Evolutionary conservation across 2,329 filamentous ascomycete species (phyloP), one percentile per base, ranked within the genome.

Genomic region (Tolypocladium paradoxum): DNA sequence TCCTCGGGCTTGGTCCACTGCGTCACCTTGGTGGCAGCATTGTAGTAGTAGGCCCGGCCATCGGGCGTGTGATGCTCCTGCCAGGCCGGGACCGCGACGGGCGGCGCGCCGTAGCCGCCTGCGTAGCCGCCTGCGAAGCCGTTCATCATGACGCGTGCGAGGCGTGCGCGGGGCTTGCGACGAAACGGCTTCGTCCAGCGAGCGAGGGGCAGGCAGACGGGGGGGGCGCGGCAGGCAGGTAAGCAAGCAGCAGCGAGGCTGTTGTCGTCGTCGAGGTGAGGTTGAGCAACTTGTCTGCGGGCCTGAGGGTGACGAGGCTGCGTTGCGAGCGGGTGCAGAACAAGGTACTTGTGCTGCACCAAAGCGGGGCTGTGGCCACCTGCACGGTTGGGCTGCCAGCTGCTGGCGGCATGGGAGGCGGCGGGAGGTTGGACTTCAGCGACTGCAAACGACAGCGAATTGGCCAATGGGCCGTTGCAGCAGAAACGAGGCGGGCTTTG

Each of bases 1-100:
- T 95, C 93, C 65, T 87, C 81, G 4, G 93, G 95, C 73, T 96
- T 97, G 40, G 84, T 85, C 93, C 93, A 99, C 79, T 91, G 87
- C 34, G 93, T 97, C 57, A 79, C 82, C 67, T 95, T 95, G 18
- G 90, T 96, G 56, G 82, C 73, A 14, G 83, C 73, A 68, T 99
- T 95, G 76, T 91, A 95, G 69, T 95, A 99, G 70, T 99, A 99
- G 48, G 83, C 77, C 60, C 88, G 83, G 58, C 91, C 92, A 64
- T 96, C 90, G 3, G 84, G 74, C 60, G 86, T 88, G 61, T 84
- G 85, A 61, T 88, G 85, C 69, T 93, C 88, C 69, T 88, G 84
- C 91, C 91, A 96, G 45, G 80, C 67, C 53, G 76, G 70, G 51
- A 78, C 74, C 4, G 48, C 14, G 4, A n/a, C 22, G 2, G 57